Evolutionary conservation across 2,329 filamentous ascomycete species (phyloP).

Genomic region (Herpotrichia juniperi): DNA sequence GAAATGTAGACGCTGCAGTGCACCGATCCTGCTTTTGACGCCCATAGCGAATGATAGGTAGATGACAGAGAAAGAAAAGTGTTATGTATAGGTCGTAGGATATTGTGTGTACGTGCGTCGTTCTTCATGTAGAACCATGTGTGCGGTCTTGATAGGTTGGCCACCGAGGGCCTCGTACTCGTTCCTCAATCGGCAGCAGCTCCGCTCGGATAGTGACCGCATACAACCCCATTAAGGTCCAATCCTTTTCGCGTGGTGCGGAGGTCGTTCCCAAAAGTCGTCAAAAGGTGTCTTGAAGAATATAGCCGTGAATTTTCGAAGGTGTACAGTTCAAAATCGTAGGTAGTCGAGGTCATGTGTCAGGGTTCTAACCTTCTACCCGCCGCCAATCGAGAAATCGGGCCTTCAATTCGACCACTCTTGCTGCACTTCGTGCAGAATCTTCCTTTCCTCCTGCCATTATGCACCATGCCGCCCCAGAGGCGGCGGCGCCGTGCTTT

Average conservation of each 20-base stretch:
- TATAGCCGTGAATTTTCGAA: not conserved
- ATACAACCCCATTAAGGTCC: conserved; percentile 1
- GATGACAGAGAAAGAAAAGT: conserved; percentile 6
- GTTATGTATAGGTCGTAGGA: conserved; percentile 4
- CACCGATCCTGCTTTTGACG: conserved; percentile 13
- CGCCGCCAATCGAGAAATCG: not conserved
- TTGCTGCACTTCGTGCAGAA: not conserved
- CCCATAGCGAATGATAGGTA: conserved; percentile 20
- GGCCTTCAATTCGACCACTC: not conserved
- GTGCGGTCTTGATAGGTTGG: conserved; percentile 13
- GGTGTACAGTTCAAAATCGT: not conserved
- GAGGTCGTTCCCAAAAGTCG: not conserved
- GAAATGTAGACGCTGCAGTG: conserved; percentile 2
- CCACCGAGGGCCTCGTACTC: not conserved
- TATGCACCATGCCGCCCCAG: conserved; percentile 14
- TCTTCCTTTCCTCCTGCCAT: not conserved
- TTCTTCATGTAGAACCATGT: conserved; percentile 12
- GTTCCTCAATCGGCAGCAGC: conserved; percentile 4
- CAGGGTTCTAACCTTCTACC: not conserved
- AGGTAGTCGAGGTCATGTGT: not conserved
- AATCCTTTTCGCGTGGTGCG: not conserved
- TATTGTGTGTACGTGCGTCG: conserved; percentile 5
- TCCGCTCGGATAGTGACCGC: not conserved
- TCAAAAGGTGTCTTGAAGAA: not conserved
- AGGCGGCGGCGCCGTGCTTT: conserved; percentile 10